Evolutionary conservation across 371 early-diverging fungal genomes (phyloP), one percentile per base, ranked within the genome.

Genomic region (Paraphysoderma sedebokerense): DNA sequence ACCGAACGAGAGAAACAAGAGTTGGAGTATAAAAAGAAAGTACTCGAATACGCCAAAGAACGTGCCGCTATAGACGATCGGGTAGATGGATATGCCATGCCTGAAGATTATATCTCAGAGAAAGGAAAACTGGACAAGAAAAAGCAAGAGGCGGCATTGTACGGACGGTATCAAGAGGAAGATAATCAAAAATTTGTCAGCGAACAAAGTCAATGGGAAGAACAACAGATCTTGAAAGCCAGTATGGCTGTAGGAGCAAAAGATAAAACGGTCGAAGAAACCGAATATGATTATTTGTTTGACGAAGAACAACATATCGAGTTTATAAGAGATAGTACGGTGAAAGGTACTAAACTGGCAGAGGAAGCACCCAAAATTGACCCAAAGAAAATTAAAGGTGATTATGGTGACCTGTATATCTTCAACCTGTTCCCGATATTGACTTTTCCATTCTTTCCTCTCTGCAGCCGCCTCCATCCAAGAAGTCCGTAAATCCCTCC

Each of bases 121-220:
- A 87, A 92, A 61, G 95, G 93, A 41, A 87, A 90, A 53, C 78
- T 92, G 35, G 90, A 93, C 55, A 76, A 76, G 33, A 87, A 92
- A 50, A 87, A 84, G 65, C 86, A 87, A 53, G 86, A 89, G 42
- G 70, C 74, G 8, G 87, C 79, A 2, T 62, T 95, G 12, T 89
- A 87, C 59, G 66, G 70, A 52, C 73, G 98, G 17, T 95, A 97
- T 57, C 77, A 89, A 60, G 89, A 92, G 29, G 68, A 64, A 24
- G 66, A 67, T 26, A 74, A 73, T 20, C 69, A 67, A 28, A 67
- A 69, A 20, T 81, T 85, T 56, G 73, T 87, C n/a, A 74, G 82
- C 0, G 98, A 97, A 56, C 91, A 91, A 60, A 86, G 88, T 40
- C 76, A 79, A 47, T 95, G 95, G 95, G 97, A 96, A 60, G 75